These are phyloP conservation scores for Ustilago cynodontis DNA, from an alignment of 1,284 basidiomycete species.

Conservation along the genomic window DNA sequence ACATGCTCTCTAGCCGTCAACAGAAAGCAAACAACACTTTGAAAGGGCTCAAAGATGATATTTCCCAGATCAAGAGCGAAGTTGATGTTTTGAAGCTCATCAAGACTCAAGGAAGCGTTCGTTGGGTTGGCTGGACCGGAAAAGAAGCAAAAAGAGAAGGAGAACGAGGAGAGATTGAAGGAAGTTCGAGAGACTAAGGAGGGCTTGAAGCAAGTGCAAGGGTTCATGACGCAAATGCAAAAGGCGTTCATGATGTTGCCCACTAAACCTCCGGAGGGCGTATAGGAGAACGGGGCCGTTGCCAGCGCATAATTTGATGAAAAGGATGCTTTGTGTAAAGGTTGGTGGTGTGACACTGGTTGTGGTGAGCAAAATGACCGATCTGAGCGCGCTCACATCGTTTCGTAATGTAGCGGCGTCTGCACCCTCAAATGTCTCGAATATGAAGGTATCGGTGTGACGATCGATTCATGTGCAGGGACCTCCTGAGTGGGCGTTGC, in stretches of 20 bases:
- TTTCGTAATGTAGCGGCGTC: neutral
- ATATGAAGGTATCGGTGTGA: neutral
- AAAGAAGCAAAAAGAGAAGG: conserved; percentile 1
- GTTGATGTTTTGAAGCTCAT: neutral
- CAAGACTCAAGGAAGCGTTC: conserved; percentile 12
- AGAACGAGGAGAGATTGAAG: neutral
- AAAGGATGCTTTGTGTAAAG: too few species aligned
- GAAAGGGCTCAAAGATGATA: conserved; percentile 12
- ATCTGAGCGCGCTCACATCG: neutral
- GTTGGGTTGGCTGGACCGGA: conserved; percentile 11
- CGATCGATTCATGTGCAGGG: neutral
- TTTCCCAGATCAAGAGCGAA: conserved; percentile 3
- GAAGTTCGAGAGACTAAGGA: conserved; percentile 9
- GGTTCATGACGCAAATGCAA: conserved; percentile 12
- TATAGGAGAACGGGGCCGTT: neutral
- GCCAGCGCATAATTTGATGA: neutral
- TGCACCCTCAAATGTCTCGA: neutral
- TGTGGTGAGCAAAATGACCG: neutral
- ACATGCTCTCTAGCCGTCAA: conserved; percentile 9
- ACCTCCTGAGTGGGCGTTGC: conserved; percentile 1
- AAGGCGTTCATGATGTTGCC: conserved; percentile 10
- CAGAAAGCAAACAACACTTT: conserved; percentile 7
- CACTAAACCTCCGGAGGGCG: neutral
- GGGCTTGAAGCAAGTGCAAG: neutral
- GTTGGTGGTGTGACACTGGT: neutral